A percentile compares a stretch with the other conserved stretches of the same genome.
These are phyloP conservation scores for Claviceps cyperi DNA, from an alignment of 2,329 filamentous ascomycete genomes.

Conservation along the genomic window DNA sequence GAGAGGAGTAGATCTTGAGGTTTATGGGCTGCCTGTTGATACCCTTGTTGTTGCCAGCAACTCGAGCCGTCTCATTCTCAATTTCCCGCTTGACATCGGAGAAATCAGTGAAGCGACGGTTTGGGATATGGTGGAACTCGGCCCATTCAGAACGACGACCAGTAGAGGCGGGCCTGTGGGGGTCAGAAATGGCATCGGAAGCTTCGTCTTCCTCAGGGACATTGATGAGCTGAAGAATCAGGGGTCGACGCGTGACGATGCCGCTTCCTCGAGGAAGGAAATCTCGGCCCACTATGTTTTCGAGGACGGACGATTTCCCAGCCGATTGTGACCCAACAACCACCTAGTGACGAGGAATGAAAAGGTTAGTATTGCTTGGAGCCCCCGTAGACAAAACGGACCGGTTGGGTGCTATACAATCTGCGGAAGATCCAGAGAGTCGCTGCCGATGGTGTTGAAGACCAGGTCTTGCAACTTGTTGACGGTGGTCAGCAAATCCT, in stretches of 20 bases:
- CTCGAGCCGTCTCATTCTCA: slow-evolving; percentile 87
- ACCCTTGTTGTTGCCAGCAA: slow-evolving; percentile 89
- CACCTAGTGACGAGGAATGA: slow-evolving; percentile 42
- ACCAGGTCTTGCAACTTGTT: slow-evolving; percentile 98
- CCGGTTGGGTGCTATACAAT: slow-evolving; percentile 51
- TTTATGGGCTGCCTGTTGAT: slow-evolving; percentile 98
- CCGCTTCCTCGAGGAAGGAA: slow-evolving; percentile 93
- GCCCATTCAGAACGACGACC: slow-evolving; percentile 62
- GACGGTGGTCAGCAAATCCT: slow-evolving; percentile 87
- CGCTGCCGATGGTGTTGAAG: slow-evolving; percentile 99
- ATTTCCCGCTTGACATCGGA: slow-evolving; percentile 89
- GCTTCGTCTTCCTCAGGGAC: slow-evolving; percentile 63
- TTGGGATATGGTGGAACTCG: slow-evolving; percentile 91
- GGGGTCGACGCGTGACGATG: slow-evolving; percentile 84
- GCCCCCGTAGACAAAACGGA: slow-evolving; percentile 3
- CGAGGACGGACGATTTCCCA: slow-evolving; percentile 94
- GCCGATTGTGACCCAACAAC: slow-evolving; percentile 97
- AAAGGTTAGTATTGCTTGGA: slow-evolving; percentile 8
- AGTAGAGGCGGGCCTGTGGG: slow-evolving; percentile 65
- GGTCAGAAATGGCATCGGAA: slow-evolving; percentile 48
- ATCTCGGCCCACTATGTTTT: slow-evolving; percentile 96
- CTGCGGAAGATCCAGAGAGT: slow-evolving; percentile 91
- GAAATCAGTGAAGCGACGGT: slow-evolving; percentile 82
- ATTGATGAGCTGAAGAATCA: slow-evolving; percentile 98
- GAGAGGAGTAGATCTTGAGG: slow-evolving; percentile 93